Evolutionary conservation across 768 basidiomycete species (phyloP), one percentile per base, ranked within the genome.

Genomic region (Sarcomyxa edulis): DNA sequence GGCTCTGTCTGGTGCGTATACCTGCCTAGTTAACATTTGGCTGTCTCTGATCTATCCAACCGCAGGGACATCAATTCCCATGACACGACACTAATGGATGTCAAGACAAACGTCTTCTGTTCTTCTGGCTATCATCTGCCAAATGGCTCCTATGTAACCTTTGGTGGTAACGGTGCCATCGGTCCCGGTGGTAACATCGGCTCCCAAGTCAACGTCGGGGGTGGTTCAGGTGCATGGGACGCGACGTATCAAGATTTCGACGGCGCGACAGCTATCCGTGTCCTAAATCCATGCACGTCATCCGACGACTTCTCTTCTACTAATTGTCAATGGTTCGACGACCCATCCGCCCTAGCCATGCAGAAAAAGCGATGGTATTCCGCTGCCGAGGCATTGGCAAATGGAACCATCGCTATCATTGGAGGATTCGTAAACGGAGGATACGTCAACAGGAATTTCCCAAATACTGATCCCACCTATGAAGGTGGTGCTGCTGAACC

Each of bases 91-190:
- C 56, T 78, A 0, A 87, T 93, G 81, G 84, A 87, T 35, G 68
- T 90, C 9, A 47, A 50, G 24, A 83, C 83, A 18, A 91, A 90
- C 52, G 62, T 73, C 4, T 91, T 91, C 65, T 91, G 88, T 49
- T 76, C 88, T 14, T 88, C 82, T 2, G 88, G 87, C 34, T 77
- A 81, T 76, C 84, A 88, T 52, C 64, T 88, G 1, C 86, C 86
- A 7, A 88, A 88, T 44, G 84, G 84, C 25, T 85, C 84, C 1
- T 89, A 66, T 42, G 73, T 66, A 7, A 76, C 84, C 0, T 81
- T 89, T 46, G 87, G 87, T 44, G 87, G 88, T 6, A 90, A 90
- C 50, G 73, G 75, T 18, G 86, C 87, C 11, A 65, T 89, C 12
- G 78, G 76, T 16, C 76, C 72, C 3, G 76, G 78, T 21, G 88